Percentiles rank a stretch among this genome's conserved stretches.
Evolutionary conservation across 2,329 filamentous ascomycete species (phyloP).

Genomic region (Aureobasidium sp.): DNA sequence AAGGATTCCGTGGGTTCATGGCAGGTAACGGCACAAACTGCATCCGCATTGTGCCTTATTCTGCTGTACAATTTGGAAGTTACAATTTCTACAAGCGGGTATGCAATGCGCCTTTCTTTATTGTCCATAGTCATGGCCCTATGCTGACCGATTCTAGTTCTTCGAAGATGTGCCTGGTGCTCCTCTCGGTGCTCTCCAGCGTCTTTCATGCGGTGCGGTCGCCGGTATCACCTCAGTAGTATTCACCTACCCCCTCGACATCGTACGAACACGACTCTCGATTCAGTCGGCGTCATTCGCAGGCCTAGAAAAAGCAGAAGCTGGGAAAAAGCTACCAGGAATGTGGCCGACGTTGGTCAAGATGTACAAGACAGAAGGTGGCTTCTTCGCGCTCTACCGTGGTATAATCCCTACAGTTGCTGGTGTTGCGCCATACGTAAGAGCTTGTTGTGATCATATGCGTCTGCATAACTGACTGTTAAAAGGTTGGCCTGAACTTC

Average conservation of each 20-base stretch:
- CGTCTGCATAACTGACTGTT: slow-evolving; percentile 11
- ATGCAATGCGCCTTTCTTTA: slow-evolving; percentile 25
- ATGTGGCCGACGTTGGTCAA: slow-evolving; percentile 77
- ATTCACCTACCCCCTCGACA: slow-evolving; percentile 92
- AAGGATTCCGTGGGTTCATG: slow-evolving; percentile 97
- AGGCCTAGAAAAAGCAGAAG: slow-evolving; percentile 54
- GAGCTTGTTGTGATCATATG: slow-evolving; percentile 18
- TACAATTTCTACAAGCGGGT: slow-evolving; percentile 97
- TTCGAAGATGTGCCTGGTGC: slow-evolving; percentile 69
- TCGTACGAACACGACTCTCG: slow-evolving; percentile 88
- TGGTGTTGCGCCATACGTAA: slow-evolving; percentile 87
- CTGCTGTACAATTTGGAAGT: slow-evolving; percentile 93
- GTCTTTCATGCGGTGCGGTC: slow-evolving; percentile 80
- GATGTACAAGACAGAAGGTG: slow-evolving; percentile 92
- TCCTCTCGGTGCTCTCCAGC: slow-evolving; percentile 62
- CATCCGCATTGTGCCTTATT: slow-evolving; percentile 96
- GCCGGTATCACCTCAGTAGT: slow-evolving; percentile 94
- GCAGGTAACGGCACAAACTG: slow-evolving; percentile 97
- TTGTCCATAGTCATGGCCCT: background rate
- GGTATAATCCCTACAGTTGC: slow-evolving; percentile 91
- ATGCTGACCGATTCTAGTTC: slow-evolving; percentile 39
- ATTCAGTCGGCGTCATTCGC: slow-evolving; percentile 97
- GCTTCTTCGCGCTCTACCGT: slow-evolving; percentile 76
- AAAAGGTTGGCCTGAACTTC: slow-evolving; percentile 86
- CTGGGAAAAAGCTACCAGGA: slow-evolving; percentile 61